These are phyloP conservation scores for Fraxinus greggii DNA, from an alignment of 305 asterid genomes.

Conservation along the genomic window DNA sequence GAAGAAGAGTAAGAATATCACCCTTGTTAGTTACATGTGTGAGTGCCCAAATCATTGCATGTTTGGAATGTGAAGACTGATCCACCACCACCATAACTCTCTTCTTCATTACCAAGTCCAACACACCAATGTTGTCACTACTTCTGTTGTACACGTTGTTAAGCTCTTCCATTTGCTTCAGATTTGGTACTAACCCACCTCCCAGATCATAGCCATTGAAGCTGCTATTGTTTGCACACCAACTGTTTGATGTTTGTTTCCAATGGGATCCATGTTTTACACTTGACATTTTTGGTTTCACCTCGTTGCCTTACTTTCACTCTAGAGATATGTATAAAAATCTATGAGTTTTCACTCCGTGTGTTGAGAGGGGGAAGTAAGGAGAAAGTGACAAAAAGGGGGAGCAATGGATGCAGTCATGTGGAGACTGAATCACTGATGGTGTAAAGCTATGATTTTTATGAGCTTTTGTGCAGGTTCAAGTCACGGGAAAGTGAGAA, in stretches of 20 bases:
- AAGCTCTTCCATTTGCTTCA: conserved; percentile 56
- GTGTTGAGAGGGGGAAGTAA: neutral
- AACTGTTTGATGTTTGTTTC: conserved; percentile 55
- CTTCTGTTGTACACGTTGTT: conserved; percentile 21
- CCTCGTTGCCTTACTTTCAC: neutral
- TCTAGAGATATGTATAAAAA: neutral
- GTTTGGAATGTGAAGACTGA: conserved; percentile 57
- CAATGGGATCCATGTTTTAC: conserved; percentile 47
- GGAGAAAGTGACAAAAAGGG: neutral
- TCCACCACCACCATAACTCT: conserved; percentile 95
- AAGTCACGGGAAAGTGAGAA: neutral
- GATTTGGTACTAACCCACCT: conserved; percentile 1
- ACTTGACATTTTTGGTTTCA: conserved; percentile 40
- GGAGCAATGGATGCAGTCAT: neutral
- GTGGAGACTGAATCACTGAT: neutral
- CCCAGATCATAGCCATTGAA: neutral
- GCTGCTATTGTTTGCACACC: conserved; percentile 30
- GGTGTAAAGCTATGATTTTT: neutral
- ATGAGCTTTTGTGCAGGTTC: neutral
- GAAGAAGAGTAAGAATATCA: conserved; percentile 56
- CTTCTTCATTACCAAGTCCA: conserved; percentile 50
- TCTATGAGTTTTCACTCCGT: neutral
- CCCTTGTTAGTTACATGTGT: conserved; percentile 77
- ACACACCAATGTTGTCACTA: conserved; percentile 33
- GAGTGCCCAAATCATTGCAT: conserved; percentile 97